Conservation (phyloP, 768 basidiomycete species). For the Trametes cubensis region DNA sequence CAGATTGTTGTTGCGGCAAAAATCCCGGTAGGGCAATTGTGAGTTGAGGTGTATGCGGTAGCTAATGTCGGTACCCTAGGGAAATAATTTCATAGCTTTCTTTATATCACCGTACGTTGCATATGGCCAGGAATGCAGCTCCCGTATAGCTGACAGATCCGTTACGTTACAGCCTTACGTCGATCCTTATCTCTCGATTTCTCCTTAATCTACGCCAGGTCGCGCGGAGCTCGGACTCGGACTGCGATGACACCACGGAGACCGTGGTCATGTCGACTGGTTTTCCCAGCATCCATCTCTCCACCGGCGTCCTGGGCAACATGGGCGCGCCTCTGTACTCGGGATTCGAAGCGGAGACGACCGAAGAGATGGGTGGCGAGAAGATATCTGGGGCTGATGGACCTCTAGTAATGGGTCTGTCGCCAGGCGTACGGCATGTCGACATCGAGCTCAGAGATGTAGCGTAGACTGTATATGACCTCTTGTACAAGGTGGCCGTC, state of each 20-base stretch:
- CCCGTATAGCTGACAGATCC: not conserved
- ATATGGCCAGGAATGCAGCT: no score
- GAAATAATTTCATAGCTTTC: conserved; percentile 23
- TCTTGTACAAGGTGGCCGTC: not conserved
- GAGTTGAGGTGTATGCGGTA: not conserved
- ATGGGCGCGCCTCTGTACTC: conserved; percentile 6
- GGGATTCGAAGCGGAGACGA: not conserved
- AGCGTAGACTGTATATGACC: not conserved
- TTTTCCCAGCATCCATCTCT: conserved; percentile 4
- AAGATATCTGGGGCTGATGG: not conserved
- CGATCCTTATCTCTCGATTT: conserved; percentile 26
- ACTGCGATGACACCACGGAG: not conserved
- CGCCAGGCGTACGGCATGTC: not conserved
- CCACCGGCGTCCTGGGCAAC: conserved; percentile 6
- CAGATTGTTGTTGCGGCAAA: conserved; percentile 24
- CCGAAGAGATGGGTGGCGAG: not conserved
- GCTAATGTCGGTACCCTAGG: conserved; percentile 3
- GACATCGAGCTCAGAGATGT: conserved; percentile 1
- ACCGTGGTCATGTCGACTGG: conserved; percentile 5
- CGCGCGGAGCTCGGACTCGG: not conserved
- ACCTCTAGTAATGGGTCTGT: not conserved
- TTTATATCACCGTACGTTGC: conserved; percentile 23
- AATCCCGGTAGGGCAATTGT: conserved; percentile 8
- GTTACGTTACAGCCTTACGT: conserved; percentile 14
- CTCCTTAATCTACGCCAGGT: conserved; percentile 24